Evolutionary conservation across 2,329 filamentous ascomycete species (phyloP).

Genomic region (Xylaria hypoxylon): DNA sequence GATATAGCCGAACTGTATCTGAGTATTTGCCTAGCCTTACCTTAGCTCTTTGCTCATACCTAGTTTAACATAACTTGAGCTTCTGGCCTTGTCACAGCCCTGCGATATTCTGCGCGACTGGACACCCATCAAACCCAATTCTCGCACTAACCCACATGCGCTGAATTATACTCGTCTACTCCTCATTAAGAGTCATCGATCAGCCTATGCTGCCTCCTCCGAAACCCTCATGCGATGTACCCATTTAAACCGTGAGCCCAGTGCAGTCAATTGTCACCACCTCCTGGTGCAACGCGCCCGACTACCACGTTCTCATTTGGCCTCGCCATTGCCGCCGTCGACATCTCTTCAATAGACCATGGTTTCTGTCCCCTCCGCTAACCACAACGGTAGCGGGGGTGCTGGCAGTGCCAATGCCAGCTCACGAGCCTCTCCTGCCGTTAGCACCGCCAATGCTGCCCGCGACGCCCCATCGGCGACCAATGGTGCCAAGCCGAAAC

Average conservation of each 20-base stretch:
- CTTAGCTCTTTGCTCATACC: background rate
- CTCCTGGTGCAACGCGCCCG: slow-evolving; percentile 19
- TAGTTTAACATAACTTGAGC: slow-evolving; percentile 8
- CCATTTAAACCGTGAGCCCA: slow-evolving; percentile 44
- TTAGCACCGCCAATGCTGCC: slow-evolving; percentile 51
- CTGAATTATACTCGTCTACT: slow-evolving; percentile 6
- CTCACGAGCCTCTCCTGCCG: slow-evolving; percentile 64
- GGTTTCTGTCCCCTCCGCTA: slow-evolving; percentile 56
- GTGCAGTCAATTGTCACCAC: slow-evolving; percentile 41
- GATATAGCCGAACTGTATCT: slow-evolving; percentile 4
- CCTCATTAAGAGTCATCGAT: slow-evolving; percentile 12
- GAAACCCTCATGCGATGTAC: slow-evolving; percentile 45
- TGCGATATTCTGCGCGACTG: slow-evolving; percentile 4
- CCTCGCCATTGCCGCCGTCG: slow-evolving; percentile 20
- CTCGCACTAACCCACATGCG: background rate
- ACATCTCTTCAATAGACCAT: slow-evolving; percentile 47
- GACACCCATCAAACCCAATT: background rate
- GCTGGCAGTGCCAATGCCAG: slow-evolving; percentile 61
- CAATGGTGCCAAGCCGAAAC: slow-evolving; percentile 59
- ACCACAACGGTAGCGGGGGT: slow-evolving; percentile 55
- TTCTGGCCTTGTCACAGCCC: slow-evolving; percentile 1
- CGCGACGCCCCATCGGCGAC: slow-evolving; percentile 51
- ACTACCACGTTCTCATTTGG: slow-evolving; percentile 16
- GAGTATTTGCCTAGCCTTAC: slow-evolving; percentile 9
- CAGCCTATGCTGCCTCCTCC: slow-evolving; percentile 30